These are phyloP conservation scores for Lachnellula arida DNA, from an alignment of 2,329 filamentous ascomycete species.

Conservation along the genomic window DNA sequence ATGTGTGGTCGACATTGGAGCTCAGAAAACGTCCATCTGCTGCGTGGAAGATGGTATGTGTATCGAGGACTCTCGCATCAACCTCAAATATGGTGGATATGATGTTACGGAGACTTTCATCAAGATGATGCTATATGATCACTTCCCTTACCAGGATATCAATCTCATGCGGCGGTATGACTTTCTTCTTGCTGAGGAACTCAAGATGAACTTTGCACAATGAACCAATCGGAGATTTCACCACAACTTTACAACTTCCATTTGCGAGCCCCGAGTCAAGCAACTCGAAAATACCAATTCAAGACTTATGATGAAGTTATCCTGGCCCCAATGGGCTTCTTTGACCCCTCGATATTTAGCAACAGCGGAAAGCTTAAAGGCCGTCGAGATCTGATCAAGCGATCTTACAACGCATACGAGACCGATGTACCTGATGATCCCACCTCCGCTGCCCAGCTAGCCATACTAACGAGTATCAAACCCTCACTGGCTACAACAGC, in stretches of 20 bases:
- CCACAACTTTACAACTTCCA: constrained; percentile 89
- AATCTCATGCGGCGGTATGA: constrained; percentile 88
- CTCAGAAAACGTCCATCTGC: constrained; percentile 94
- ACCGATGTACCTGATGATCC: constrained; percentile 84
- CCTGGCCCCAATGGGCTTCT: constrained; percentile 92
- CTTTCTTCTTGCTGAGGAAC: constrained; percentile 86
- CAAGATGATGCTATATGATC: constrained; percentile 96
- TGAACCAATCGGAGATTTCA: constrained; percentile 84
- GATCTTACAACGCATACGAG: constrained; percentile 92
- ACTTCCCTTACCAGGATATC: constrained; percentile 93
- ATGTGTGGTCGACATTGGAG: constrained; percentile 93
- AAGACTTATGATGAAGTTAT: constrained; percentile 97
- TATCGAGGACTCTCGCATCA: constrained; percentile 89
- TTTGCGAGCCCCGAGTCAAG: constrained; percentile 78
- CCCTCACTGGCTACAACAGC: constrained; percentile 47
- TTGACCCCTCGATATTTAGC: constrained; percentile 83
- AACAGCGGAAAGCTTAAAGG: constrained; percentile 73
- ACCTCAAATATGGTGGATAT: constrained; percentile 87
- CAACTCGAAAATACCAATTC: constrained; percentile 89
- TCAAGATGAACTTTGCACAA: constrained; percentile 89
- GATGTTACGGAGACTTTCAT: constrained; percentile 94
- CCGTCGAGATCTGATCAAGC: constrained; percentile 74
- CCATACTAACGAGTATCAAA: constrained; percentile 54
- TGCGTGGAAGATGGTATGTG: constrained; percentile 96
- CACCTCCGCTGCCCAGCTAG: constrained; percentile 75